Evolutionary conservation across 139 green algal genomes (phyloP).

Genomic region (Chlamydomonas eustigma): DNA sequence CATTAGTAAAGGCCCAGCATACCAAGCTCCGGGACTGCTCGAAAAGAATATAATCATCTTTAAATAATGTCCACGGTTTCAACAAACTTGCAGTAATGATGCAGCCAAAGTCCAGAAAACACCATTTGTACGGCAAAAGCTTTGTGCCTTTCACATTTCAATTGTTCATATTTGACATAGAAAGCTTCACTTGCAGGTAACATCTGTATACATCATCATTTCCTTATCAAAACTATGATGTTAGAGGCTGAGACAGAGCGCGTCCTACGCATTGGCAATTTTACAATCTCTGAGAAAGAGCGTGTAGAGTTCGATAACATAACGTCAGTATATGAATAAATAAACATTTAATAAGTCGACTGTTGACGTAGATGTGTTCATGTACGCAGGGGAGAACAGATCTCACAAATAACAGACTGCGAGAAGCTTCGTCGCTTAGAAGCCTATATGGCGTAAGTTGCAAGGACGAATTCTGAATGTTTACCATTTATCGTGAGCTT

Average conservation of each 20-base stretch:
- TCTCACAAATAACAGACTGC: neutral
- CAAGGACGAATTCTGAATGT: neutral
- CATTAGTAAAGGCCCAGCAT: neutral
- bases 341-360: neutral
- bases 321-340: neutral
- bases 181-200: too few relatives aligned
- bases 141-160: too few relatives aligned
- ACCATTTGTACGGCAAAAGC: too few relatives aligned
- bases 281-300: conserved; percentile 4
- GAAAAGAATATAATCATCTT: too few relatives aligned
- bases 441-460: conserved; percentile 4
- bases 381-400: neutral
- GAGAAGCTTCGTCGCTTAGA: conserved; percentile 8
- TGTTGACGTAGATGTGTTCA: neutral
- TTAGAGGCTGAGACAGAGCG: neutral
- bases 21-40: too few relatives aligned
- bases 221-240: too few relatives aligned
- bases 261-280: neutral
- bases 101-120: too few relatives aligned
- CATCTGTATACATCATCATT: too few relatives aligned
- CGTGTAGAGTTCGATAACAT: conserved; percentile 3
- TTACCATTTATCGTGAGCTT: too few relatives aligned
- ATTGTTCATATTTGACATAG: too few relatives aligned
- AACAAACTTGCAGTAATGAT: too few relatives aligned
- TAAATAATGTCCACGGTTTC: too few relatives aligned